phyloP scores from a whole-genome alignment of 176 grass and related monocot genomes.

The Paspalum notatum region DNA sequence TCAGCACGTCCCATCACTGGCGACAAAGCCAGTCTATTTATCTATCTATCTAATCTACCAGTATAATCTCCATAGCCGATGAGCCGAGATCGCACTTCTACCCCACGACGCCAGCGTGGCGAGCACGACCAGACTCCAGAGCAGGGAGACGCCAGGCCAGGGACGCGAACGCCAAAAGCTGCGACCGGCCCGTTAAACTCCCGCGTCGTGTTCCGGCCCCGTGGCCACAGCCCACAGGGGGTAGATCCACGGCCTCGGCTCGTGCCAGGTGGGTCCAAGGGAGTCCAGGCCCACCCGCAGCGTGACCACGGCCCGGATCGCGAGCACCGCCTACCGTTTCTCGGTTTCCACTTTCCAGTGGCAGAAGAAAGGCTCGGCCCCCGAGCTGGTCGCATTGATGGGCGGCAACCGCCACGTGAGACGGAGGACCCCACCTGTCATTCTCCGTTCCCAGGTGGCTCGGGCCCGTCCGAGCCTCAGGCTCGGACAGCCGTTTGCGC shows the following conservation, averaged over 20 bases:
- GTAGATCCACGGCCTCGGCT: not conserved
- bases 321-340: not conserved
- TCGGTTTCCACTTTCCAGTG: not conserved
- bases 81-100: not conserved
- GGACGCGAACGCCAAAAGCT: not conserved
- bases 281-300: not conserved
- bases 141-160: not conserved
- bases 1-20: not conserved
- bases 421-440: not conserved
- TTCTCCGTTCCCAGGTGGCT: rapidly evolving
- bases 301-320: not conserved
- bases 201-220: not conserved
- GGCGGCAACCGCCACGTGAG: slow-evolving; percentile 35
- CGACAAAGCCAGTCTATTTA: not conserved
- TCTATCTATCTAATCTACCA: not conserved
- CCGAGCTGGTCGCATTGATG: slow-evolving; percentile 34
- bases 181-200: slow-evolving; percentile 37
- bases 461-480: slow-evolving; percentile 52
- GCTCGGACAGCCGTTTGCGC: slow-evolving; percentile 79
- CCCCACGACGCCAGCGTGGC: not conserved
- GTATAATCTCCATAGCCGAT: not conserved
- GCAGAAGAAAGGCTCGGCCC: slow-evolving; percentile 7
- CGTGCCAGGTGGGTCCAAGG: not conserved
- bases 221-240: not conserved
- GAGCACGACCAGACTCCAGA: not conserved